Conservation (phyloP, 768 basidiomycete species). For the Rubroboletus pulcherrimus region DNA sequence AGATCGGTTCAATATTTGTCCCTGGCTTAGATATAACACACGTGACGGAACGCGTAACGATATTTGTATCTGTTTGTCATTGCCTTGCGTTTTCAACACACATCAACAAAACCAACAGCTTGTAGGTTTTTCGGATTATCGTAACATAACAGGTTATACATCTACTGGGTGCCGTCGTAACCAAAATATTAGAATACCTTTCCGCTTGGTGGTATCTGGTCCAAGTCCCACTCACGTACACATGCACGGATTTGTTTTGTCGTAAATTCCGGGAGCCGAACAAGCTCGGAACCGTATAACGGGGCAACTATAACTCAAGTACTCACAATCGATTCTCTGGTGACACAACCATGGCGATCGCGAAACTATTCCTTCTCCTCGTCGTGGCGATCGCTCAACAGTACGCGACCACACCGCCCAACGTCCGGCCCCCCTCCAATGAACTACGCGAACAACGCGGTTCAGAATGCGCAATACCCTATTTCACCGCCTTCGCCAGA, state of each 20-base stretch:
- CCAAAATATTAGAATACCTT: no score
- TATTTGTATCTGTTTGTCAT: not conserved
- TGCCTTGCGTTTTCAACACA: not conserved
- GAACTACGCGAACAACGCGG: slow-evolving; percentile 12
- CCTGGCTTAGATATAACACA: not conserved
- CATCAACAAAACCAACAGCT: not conserved
- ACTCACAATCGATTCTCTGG: not conserved
- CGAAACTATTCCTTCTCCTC: slow-evolving; percentile 8
- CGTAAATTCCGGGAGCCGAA: no score
- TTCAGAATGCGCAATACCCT: not conserved
- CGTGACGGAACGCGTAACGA: not conserved
- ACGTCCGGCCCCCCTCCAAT: slow-evolving; percentile 8
- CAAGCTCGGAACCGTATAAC: no score
- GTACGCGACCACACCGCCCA: slow-evolving; percentile 11
- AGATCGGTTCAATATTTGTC: not conserved
- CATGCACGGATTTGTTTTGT: no score
- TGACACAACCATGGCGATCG: not conserved
- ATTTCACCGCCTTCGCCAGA: not conserved
- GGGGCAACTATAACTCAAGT: no score
- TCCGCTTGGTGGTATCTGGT: no score
- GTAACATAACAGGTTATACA: no score
- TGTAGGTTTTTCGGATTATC: no score
- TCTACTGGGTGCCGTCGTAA: no score
- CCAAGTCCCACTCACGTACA: no score
- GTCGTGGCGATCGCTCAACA: not conserved